phyloP scores from a whole-genome alignment of 1,139 yeast species.

The Sugiyamaella xylanicola region DNA sequence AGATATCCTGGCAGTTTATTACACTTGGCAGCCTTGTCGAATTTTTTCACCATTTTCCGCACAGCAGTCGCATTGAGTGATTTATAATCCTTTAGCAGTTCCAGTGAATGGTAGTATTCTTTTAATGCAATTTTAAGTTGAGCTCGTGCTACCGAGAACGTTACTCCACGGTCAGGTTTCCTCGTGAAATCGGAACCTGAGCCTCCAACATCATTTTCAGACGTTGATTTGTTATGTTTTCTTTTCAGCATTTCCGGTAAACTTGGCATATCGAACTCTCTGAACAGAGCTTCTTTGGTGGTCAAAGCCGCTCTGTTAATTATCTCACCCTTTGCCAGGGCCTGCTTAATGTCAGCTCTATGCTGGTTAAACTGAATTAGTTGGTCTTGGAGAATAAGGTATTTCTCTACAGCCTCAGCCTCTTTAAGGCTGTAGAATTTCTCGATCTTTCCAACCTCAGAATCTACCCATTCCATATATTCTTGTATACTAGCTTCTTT shows the following conservation, averaged over 20 bases:
- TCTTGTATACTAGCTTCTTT: slow-evolving; percentile 43
- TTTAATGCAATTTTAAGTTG: slow-evolving; percentile 75
- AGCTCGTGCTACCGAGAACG: slow-evolving; percentile 70
- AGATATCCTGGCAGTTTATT: slow-evolving; percentile 56
- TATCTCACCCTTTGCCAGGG: slow-evolving; percentile 23
- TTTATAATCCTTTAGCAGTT: slow-evolving; percentile 74
- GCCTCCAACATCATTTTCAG: slow-evolving; percentile 17
- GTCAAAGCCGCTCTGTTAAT: slow-evolving; percentile 31
- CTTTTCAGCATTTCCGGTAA: slow-evolving; percentile 34
- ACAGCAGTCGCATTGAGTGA: slow-evolving; percentile 83
- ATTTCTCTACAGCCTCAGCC: slow-evolving; percentile 60
- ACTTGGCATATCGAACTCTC: slow-evolving; percentile 40
- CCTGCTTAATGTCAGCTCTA: slow-evolving; percentile 17
- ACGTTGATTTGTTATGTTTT: slow-evolving; percentile 12
- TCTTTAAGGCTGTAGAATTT: slow-evolving; percentile 62
- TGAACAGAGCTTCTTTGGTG: slow-evolving; percentile 30
- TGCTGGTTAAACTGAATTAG: slow-evolving; percentile 64
- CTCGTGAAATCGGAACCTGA: slow-evolving; percentile 21
- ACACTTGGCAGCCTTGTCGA: slow-evolving; percentile 69
- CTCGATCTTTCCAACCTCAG: slow-evolving; percentile 61
- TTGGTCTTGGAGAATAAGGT: slow-evolving; percentile 66
- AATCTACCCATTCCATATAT: slow-evolving; percentile 64
- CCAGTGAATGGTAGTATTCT: slow-evolving; percentile 79
- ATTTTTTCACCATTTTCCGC: slow-evolving; percentile 85
- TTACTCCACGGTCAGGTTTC: slow-evolving; percentile 25